These are phyloP conservation scores for Leptoxyphium fumago DNA, from an alignment of 2,329 filamentous ascomycete genomes.

Conservation along the genomic window DNA sequence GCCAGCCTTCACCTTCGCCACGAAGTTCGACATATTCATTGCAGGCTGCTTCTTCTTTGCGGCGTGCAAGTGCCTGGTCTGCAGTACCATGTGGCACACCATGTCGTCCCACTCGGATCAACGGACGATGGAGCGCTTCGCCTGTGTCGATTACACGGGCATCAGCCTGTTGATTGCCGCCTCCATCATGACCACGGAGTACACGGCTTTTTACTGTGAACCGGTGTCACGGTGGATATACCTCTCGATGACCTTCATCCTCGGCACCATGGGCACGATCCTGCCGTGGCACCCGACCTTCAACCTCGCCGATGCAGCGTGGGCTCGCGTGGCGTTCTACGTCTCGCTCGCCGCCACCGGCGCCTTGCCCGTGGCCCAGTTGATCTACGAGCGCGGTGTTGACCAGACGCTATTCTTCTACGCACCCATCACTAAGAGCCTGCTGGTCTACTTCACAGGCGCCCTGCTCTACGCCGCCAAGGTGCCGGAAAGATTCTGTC, in stretches of 20 bases:
- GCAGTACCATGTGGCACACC: slow-evolving; percentile 94
- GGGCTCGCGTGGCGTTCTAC: slow-evolving; percentile 84
- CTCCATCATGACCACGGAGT: slow-evolving; percentile 95
- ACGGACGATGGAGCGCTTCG: slow-evolving; percentile 80
- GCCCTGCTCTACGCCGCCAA: slow-evolving; percentile 83
- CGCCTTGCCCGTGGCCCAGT: slow-evolving; percentile 75
- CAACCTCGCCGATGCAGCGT: slow-evolving; percentile 84
- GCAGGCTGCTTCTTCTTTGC: slow-evolving; percentile 93
- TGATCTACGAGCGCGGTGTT: slow-evolving; percentile 62
- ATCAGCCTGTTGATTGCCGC: slow-evolving; percentile 90
- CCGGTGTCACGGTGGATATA: slow-evolving; percentile 75
- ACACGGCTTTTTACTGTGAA: slow-evolving; percentile 97
- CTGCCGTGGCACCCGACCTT: slow-evolving; percentile 93
- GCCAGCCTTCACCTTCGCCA: slow-evolving; percentile 71
- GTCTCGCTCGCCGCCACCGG: slow-evolving; percentile 75
- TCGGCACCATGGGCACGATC: slow-evolving; percentile 77
- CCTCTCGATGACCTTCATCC: slow-evolving; percentile 62
- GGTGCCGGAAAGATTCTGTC: slow-evolving; percentile 82
- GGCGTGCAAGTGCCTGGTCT: slow-evolving; percentile 85
- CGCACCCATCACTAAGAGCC: slow-evolving; percentile 67
- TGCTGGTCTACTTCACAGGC: slow-evolving; percentile 72
- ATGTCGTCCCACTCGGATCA: slow-evolving; percentile 95
- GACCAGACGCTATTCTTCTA: slow-evolving; percentile 83
- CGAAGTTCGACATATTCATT: slow-evolving; percentile 77
- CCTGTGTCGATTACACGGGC: slow-evolving; percentile 95